Evolutionary conservation across 2,329 filamentous ascomycete genomes (phyloP).

Genomic region (Cladophialophora bantiana): DNA sequence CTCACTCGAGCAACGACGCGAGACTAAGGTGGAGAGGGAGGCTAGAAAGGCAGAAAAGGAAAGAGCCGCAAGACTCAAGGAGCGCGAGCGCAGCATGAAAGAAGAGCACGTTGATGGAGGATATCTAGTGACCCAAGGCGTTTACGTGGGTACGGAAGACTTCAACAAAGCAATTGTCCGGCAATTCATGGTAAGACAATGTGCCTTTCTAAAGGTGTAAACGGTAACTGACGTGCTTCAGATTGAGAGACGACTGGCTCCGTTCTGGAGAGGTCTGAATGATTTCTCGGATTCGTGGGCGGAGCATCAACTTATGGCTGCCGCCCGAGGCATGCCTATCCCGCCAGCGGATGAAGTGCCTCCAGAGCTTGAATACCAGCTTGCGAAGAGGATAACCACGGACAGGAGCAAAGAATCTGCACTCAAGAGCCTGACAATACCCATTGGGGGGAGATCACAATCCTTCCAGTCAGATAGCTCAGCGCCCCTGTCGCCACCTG

Average conservation of each 20-base stretch:
- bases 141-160: constrained; percentile 91
- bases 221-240: constrained; percentile 49
- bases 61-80: constrained; percentile 74
- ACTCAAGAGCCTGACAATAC: constrained; percentile 76
- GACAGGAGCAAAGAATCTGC: constrained; percentile 63
- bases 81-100: constrained; percentile 86
- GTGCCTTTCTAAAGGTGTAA: background rate
- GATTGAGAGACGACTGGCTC: constrained; percentile 91
- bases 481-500: constrained; percentile 64
- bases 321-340: constrained; percentile 81
- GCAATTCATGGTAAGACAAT: constrained; percentile 77
- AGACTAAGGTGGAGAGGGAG: constrained; percentile 91
- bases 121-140: constrained; percentile 90
- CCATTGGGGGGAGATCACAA: constrained; percentile 77
- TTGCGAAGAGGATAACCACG: constrained; percentile 57
- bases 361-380: constrained; percentile 66
- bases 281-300: constrained; percentile 90
- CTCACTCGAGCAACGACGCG: constrained; percentile 69
- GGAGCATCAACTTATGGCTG: constrained; percentile 92
- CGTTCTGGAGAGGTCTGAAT: constrained; percentile 93
- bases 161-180: constrained; percentile 88
- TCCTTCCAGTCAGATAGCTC: constrained; percentile 79
- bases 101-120: constrained; percentile 96
- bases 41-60: constrained; percentile 85
- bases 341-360: constrained; percentile 84